Evolutionary conservation across 805 yeast species (phyloP), one percentile per base, ranked within the genome.

Genomic region (Yamadazyma insecticola): DNA sequence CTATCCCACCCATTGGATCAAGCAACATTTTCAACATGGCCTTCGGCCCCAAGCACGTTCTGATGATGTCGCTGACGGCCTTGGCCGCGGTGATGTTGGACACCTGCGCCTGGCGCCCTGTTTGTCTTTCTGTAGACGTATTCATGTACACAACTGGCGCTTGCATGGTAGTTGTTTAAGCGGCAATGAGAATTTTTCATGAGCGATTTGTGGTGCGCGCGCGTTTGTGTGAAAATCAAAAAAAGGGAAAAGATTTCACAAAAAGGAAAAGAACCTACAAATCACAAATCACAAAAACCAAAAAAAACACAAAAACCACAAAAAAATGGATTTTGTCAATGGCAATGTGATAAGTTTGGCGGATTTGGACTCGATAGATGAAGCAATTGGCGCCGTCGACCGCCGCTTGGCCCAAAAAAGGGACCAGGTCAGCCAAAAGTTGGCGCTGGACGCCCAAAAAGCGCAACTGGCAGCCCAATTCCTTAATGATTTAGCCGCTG

Each of bases 11-110:
- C 79, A 83, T 82, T 35, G 99, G 99, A 55, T 92, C 99, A 42
- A 92, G 70, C 33, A 92, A 70, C 97, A 92, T 90, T 67, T 92
- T 92, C 40, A 92, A 75, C 98, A 92, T 92, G 21, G 98, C 98
- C 59, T 90, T 90, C 32, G 99, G 99, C 13, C 99, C 99, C 39
- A 92, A 70, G 72, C 99, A 92, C 16, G 98, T 92, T 59, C 98
- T 76, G 48, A 92, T 87, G 52, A 92, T 90, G 59, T 92, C 98
- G 1, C 97, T 94, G 24, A 90, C 97, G 2, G 98, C 96, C 55
- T 92, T 92, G n/a, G 99, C 99, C 4, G 99, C 98, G 4, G 97
- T 87, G 63, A 92, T 90, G 55, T 92, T 94, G 40, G 96, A 85
- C 40, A 86, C 73, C 63, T 92, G 99, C 2, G 99, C 99, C 58